These are phyloP conservation scores for Xerocomellus chrysenteron DNA, from an alignment of 768 basidiomycete species.

Conservation along the genomic window DNA sequence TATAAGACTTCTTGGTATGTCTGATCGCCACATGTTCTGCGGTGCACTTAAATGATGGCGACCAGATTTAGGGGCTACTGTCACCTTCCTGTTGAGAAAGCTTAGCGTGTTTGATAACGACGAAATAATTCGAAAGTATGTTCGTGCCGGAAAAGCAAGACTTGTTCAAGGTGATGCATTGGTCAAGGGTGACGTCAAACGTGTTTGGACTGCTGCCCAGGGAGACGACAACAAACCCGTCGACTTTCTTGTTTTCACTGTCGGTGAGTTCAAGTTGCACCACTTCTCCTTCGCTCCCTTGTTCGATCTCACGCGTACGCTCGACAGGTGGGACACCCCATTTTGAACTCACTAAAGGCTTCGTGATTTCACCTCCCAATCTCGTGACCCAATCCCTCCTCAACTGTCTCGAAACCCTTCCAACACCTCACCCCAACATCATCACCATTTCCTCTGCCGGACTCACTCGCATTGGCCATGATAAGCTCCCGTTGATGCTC, in stretches of 20 bases:
- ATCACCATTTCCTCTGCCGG: constrained; percentile 56
- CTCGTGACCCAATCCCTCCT: constrained; percentile 58
- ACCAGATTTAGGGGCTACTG: constrained; percentile 54
- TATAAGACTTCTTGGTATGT: constrained; percentile 47
- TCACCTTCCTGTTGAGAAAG: constrained; percentile 63
- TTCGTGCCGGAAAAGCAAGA: constrained; percentile 50
- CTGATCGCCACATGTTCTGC: not conserved
- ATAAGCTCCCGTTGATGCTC: constrained; percentile 45
- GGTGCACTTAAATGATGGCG: not conserved
- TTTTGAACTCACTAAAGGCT: constrained; percentile 49
- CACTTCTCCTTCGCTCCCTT: not conserved
- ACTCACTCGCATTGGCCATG: constrained; percentile 44
- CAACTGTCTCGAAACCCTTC: constrained; percentile 56
- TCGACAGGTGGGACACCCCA: constrained; percentile 30
- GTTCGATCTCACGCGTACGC: not conserved
- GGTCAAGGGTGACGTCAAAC: constrained; percentile 47
- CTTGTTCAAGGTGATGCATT: constrained; percentile 64
- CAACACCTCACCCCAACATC: constrained; percentile 46
- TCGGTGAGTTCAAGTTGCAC: constrained; percentile 50
- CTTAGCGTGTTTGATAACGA: constrained; percentile 54
- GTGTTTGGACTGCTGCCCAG: constrained; percentile 47
- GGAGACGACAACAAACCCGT: constrained; percentile 35
- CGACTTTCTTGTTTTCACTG: constrained; percentile 58
- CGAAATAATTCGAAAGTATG: constrained; percentile 47
- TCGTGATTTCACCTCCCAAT: constrained; percentile 49